Conservation (phyloP, 495 filamentous ascomycete genomes). For the Aspergillus saccharolyticus region DNA sequence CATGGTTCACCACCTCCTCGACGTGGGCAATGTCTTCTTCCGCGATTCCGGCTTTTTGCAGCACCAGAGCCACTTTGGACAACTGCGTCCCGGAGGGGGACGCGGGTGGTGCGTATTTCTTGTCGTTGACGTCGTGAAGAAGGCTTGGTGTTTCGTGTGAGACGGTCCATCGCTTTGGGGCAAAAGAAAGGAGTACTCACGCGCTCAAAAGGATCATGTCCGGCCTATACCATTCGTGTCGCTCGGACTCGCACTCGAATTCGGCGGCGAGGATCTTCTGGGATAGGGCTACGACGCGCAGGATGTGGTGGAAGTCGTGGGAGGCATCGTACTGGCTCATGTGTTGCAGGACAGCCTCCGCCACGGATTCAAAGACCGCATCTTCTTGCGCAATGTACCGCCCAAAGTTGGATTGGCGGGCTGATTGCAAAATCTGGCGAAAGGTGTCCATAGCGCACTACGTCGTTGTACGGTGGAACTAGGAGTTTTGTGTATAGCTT, state of each 20-base stretch:
- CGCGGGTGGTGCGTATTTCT: slow-evolving; percentile 58
- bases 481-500: neutral
- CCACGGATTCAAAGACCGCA: neutral
- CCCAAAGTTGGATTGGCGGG: neutral
- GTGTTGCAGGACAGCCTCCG: slow-evolving; percentile 10
- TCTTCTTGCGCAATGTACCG: neutral
- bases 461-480: neutral
- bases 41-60: slow-evolving; percentile 46
- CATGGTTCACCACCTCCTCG: slow-evolving; percentile 63
- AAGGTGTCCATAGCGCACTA: neutral
- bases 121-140: slow-evolving; percentile 83
- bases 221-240: slow-evolving; percentile 37
- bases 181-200: neutral
- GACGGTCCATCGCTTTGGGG: neutral
- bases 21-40: slow-evolving; percentile 55
- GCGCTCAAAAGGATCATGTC: slow-evolving; percentile 64
- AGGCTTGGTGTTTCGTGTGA: slow-evolving; percentile 28
- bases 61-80: slow-evolving; percentile 27
- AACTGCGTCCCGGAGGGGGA: neutral
- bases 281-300: slow-evolving; percentile 71
- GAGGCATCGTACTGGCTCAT: slow-evolving; percentile 81
- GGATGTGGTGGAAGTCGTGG: slow-evolving; percentile 80
- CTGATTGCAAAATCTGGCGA: neutral
- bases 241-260: slow-evolving; percentile 22
- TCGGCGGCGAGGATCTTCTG: slow-evolving; percentile 51